Base-by-base conservation (phyloP, 2,329 filamentous ascomycete genomes). In the Teratosphaeriaceae sp. region DNA sequence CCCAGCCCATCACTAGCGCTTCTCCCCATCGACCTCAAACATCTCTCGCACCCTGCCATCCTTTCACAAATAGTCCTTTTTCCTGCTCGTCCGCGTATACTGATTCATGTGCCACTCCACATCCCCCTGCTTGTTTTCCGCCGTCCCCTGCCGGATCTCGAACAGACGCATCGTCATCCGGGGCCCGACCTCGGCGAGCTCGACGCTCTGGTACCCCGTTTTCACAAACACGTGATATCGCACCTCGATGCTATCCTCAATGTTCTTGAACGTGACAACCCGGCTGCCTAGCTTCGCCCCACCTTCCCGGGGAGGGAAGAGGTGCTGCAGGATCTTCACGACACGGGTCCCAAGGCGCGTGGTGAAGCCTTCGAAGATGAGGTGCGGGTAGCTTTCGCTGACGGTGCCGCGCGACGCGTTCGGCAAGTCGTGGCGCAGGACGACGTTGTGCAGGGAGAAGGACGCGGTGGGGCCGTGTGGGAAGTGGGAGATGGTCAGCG, bases 131-230 rank as follows among this genome's bases (percentile, higher is more conserved):
- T 94, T 94, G 59, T 89, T 94, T 62, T 97, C 92, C 47, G 96
- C 71, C 3, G 90, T 94, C 13, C 92, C 90, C 41, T 83, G 84
- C 36, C 89, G 77, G 48, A 98, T 95, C 69, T 97, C 88, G 61
- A 97, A 98, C 41, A 88, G 72, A 53, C 88, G 76, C 88, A 97
- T 92, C n/a, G 88, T 95, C 87, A 97, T 95, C 44, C 92, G 76
- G 1, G 92, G 92, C 0, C 90, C 88, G 39, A 94, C 88, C 64
- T 95, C 88, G 12, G 85, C 83, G 55, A 95, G 68, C 65, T 94
- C 88, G 2, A 97, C 87, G 45, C 84, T 86, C 60, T 94, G 82
- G 60, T 90, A 92, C 1, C 86, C 84, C 0, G 92, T 97, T 63
- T 86, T 83, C 15, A 98, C 90, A 61, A 96, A 98, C 2, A 98